Conservation (phyloP, 495 filamentous ascomycete genomes). For the Aspergillus bertholletiae region DNA sequence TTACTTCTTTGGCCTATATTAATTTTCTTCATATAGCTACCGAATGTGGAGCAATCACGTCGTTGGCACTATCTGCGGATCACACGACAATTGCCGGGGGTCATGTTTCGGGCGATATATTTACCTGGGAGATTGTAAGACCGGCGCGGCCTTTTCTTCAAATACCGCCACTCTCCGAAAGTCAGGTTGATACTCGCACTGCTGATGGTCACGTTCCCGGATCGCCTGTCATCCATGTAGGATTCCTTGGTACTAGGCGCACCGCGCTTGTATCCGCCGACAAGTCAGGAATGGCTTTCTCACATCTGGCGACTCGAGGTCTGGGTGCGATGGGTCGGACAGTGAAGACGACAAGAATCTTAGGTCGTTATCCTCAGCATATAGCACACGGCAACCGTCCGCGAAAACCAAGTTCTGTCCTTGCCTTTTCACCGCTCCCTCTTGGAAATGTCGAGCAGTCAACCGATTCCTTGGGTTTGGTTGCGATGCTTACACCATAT, state of each 20-base stretch:
- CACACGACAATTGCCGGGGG: slow-evolving; percentile 87
- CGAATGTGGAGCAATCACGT: slow-evolving; percentile 83
- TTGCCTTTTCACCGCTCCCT: slow-evolving; percentile 87
- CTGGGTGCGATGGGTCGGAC: slow-evolving; percentile 80
- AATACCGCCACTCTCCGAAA: slow-evolving; percentile 69
- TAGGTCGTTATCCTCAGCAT: slow-evolving; percentile 82
- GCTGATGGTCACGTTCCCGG: slow-evolving; percentile 79
- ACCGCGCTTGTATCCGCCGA: slow-evolving; percentile 98
- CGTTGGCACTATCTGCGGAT: slow-evolving; percentile 88
- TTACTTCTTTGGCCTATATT: neutral
- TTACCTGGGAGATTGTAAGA: slow-evolving; percentile 89
- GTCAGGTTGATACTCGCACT: slow-evolving; percentile 60
- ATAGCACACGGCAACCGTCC: slow-evolving; percentile 53
- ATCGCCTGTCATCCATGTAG: slow-evolving; percentile 77
- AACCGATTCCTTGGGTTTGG: slow-evolving; percentile 85
- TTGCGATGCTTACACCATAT: slow-evolving; percentile 95
- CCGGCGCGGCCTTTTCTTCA: slow-evolving; percentile 83
- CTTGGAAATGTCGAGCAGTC: slow-evolving; percentile 86
- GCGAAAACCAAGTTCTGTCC: slow-evolving; percentile 89
- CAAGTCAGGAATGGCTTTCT: slow-evolving; percentile 95
- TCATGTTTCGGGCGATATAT: slow-evolving; percentile 87
- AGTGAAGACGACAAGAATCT: slow-evolving; percentile 83
- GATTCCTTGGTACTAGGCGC: slow-evolving; percentile 92
- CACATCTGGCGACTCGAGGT: slow-evolving; percentile 88
- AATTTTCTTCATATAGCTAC: slow-evolving; percentile 53